Conservation (phyloP, 2,329 filamentous ascomycete species). For the Bretziella fagacearum region DNA sequence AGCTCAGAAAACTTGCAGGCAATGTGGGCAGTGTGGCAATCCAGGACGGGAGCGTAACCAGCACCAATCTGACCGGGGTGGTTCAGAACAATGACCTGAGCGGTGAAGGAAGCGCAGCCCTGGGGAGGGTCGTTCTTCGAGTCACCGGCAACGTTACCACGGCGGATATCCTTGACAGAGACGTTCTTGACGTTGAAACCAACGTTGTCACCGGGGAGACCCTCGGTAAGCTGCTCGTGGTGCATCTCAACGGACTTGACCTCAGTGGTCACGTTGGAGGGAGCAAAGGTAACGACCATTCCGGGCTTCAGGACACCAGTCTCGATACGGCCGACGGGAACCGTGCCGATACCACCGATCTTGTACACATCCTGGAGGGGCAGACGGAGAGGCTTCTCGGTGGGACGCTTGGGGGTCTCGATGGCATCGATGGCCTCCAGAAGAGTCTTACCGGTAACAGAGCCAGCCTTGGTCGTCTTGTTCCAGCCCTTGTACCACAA, state of each 20-base stretch:
- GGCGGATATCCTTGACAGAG: constrained; percentile 99
- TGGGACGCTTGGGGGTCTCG: constrained; percentile 78
- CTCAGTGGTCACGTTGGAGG: constrained; percentile 98
- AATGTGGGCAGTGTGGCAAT: constrained; percentile 99
- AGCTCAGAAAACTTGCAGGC: constrained; percentile 99
- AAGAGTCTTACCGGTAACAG: constrained; percentile 87
- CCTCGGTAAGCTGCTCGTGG: constrained; percentile 95
- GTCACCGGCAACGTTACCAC: constrained; percentile 99
- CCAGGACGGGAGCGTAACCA: constrained; percentile 96
- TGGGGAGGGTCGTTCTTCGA: constrained; percentile 97
- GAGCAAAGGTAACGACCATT: constrained; percentile 97
- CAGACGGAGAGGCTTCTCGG: constrained; percentile 99
- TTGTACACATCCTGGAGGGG: constrained; percentile 99
- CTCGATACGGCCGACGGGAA: constrained; percentile 99
- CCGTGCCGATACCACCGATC: constrained; percentile 99
- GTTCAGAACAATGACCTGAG: constrained; percentile 99
- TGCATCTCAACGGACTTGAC: constrained; percentile 99
- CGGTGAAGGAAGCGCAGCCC: constrained; percentile 87
- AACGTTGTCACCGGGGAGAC: constrained; percentile 98
- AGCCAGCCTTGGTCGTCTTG: constrained; percentile 73
- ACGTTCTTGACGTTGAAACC: constrained; percentile 99
- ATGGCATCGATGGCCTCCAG: constrained; percentile 98
- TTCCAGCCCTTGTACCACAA: constrained; percentile 99
- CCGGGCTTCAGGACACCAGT: constrained; percentile 86
- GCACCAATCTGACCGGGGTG: constrained; percentile 99